Evolutionary conservation across 805 yeast species (phyloP).

Genomic region (Cyberlindnera galapagoensis): DNA sequence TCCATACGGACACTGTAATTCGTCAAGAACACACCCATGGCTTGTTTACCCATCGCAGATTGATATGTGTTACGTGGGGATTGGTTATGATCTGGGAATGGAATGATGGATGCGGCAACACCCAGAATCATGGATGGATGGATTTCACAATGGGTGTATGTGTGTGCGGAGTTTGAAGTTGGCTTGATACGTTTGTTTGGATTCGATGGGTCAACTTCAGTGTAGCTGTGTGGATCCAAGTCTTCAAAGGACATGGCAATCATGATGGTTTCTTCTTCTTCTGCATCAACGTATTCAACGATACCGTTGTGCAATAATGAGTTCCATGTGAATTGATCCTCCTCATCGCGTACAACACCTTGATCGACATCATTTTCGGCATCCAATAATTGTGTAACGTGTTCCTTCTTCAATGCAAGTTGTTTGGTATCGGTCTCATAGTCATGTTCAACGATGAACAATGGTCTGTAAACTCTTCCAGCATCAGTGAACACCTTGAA

Average conservation of each 20-base stretch:
- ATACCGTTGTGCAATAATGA: conserved; percentile 78
- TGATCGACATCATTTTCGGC: conserved; percentile 42
- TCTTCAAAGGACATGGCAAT: conserved; percentile 99
- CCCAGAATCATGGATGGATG: conserved; percentile 99
- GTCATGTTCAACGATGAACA: conserved; percentile 88
- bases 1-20: conserved; percentile 97
- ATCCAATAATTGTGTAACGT: conserved; percentile 63
- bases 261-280: conserved; percentile 97
- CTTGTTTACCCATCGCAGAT: conserved; percentile 99
- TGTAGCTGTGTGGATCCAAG: conserved; percentile 54
- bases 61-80: conserved; percentile 99
- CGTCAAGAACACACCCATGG: conserved; percentile 97
- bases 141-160: conserved; percentile 97
- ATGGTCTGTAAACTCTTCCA: conserved; percentile 95
- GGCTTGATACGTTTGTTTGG: conserved; percentile 81
- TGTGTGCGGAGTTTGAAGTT: conserved; percentile 55
- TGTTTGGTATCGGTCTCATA: conserved; percentile 58
- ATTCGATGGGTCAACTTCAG: conserved; percentile 28
- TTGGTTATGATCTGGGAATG: conserved; percentile 99
- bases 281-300: conserved; percentile 96
- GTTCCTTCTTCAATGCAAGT: conserved; percentile 77
- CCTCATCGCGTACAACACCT: conserved; percentile 29
- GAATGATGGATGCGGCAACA: conserved; percentile 97
- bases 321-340: conserved; percentile 70
- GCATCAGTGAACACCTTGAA: conserved; percentile 97